Evolutionary conservation across 345 rosid species (phyloP), one percentile per base, ranked within the genome.

Genomic region (Trapa bicornis): DNA sequence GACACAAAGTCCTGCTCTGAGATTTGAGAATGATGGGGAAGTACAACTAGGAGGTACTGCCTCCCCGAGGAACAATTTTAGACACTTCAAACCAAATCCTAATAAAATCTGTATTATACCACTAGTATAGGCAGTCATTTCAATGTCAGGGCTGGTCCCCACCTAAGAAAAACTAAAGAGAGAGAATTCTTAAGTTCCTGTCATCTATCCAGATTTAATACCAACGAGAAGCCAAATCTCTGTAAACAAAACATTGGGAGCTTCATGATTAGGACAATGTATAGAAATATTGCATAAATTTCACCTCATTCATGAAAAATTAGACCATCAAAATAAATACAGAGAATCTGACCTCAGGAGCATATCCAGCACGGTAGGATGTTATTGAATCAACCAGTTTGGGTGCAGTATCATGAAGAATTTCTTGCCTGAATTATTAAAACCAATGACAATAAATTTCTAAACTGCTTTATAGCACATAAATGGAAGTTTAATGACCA

Each of bases 341-440:
- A 38, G 8, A 66, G 13, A 38, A 66, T 77, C 74, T 68, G 50
- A 91, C 99, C 89, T 91, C 91, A 65, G 94, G 82, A 68, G 81
- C 61, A 75, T 93, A 93, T 76, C 98, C 98, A 76, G 83, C 96
- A 53, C 98, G 97, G 73, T 93, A 93, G 70, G 94, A 85, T 75
- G 86, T 79, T 71, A 93, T 80, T 48, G 87, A 80, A 66, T 84
- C 77, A 45, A 76, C 89, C 74, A 88, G 83, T 78, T 83, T 75
- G 22, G 96, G 94, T 56, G 97, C 89, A 56, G 86, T 83, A 78
- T 86, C 79, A 45, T 75, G 78, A 72, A 93, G 94, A 78, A 93
- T 93, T 65, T 93, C 97, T 70, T 84, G 86, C 80, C 98, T 87
- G 66, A 69, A 61, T 37, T 68, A 63, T 72, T 41, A 3, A 57